Evolutionary conservation across 1,139 yeast genomes (phyloP).

Genomic region (Diutina scorzettiae): DNA sequence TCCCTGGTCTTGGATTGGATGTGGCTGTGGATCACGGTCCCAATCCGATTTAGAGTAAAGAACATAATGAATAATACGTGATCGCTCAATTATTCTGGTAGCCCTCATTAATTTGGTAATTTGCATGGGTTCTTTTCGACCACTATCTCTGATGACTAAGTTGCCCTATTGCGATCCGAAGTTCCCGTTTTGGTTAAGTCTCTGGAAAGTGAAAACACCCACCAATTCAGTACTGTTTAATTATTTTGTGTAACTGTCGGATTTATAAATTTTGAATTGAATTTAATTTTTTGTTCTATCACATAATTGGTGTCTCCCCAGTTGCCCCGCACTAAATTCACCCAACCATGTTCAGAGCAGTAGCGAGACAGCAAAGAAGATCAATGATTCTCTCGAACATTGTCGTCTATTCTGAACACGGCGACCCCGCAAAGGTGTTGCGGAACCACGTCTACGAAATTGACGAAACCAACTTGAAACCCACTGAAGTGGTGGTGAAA

Average conservation of each 20-base stretch:
- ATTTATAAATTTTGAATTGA: too few relatives aligned
- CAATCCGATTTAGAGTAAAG: too few relatives aligned
- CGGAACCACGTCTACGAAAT: slow-evolving; percentile 40
- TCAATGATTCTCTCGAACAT: slow-evolving; percentile 43
- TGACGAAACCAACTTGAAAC: slow-evolving; percentile 29
- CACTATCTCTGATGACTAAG: too few relatives aligned
- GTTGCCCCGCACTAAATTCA: neutral
- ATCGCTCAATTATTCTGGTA: neutral
- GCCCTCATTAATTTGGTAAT: neutral
- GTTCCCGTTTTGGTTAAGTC: too few relatives aligned
- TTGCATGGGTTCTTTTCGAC: neutral
- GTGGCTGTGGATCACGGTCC: too few relatives aligned
- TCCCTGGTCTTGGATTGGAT: too few relatives aligned
- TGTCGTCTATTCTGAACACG: slow-evolving; percentile 44
- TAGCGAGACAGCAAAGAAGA: slow-evolving; percentile 1
- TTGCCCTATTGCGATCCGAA: too few relatives aligned
- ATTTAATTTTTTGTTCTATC: too few relatives aligned
- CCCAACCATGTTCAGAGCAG: slow-evolving; percentile 5
- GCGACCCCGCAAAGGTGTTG: slow-evolving; percentile 48
- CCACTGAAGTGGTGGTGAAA: slow-evolving; percentile 40
- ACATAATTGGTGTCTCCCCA: too few relatives aligned
- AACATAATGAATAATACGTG: neutral
- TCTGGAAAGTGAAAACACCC: too few relatives aligned
- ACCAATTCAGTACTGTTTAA: too few relatives aligned
- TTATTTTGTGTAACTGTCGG: too few relatives aligned